phyloP scores from a whole-genome alignment of 306 rosid genomes.

The Vigna radiata region DNA sequence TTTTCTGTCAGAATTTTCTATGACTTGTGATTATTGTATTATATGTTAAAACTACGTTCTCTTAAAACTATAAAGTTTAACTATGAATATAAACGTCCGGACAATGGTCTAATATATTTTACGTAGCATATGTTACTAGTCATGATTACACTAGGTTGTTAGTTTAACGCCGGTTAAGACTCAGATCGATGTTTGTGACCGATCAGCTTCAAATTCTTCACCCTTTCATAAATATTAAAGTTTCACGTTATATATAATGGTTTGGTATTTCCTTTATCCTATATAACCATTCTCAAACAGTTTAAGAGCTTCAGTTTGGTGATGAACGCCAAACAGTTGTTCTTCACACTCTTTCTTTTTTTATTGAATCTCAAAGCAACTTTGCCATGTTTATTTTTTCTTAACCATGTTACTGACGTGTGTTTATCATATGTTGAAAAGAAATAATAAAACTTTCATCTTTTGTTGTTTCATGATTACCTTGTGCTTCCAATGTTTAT shows the following conservation, averaged over 20 bases:
- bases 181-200: slow-evolving; percentile 11
- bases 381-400: slow-evolving; percentile 12
- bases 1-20: background rate
- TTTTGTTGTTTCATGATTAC: background rate
- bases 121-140: slow-evolving; percentile 41
- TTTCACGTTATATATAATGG: background rate
- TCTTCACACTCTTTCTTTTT: background rate
- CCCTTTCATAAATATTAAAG: background rate
- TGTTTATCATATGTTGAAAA: background rate
- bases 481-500: slow-evolving; percentile 16
- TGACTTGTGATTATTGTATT: slow-evolving; percentile 13
- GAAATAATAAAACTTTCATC: background rate
- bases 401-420: slow-evolving; percentile 1
- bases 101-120: slow-evolving; percentile 22
- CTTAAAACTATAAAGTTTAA: slow-evolving; percentile 10
- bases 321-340: background rate
- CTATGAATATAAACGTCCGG: background rate
- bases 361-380: background rate
- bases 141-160: slow-evolving; percentile 28
- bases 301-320: background rate
- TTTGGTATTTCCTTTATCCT: slow-evolving; percentile 1
- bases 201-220: slow-evolving; percentile 1
- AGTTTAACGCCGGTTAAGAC: background rate
- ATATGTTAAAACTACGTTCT: slow-evolving; percentile 31
- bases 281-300: background rate